A percentile compares a stretch with the other conserved stretches of the same genome.
Evolutionary conservation across 176 grass and related monocot genomes (phyloP).

Genomic region (Poa annua): DNA sequence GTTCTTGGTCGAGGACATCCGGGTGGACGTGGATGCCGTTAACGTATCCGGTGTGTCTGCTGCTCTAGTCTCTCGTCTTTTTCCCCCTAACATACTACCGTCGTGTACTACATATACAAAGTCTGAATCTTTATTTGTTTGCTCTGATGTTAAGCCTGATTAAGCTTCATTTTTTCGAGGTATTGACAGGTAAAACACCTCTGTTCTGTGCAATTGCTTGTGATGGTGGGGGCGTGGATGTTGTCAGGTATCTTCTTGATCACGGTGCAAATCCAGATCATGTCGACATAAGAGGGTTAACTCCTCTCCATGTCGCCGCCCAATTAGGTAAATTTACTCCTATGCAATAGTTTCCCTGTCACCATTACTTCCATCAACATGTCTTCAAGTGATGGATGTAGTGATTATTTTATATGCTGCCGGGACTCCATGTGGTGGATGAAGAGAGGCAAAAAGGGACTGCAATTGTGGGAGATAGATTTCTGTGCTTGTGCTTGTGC

Average conservation of each 20-base stretch:
- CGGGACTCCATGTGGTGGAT: not conserved
- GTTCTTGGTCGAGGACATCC: conserved; percentile 13
- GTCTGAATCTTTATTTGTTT: not conserved
- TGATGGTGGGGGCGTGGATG: not conserved
- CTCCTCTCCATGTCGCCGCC: conserved; percentile 1
- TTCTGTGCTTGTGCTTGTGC: not conserved
- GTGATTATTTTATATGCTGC: not conserved
- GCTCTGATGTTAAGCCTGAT: not conserved
- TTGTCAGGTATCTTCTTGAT: conserved; percentile 18
- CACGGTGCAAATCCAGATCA: not conserved
- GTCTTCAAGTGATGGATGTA: not conserved
- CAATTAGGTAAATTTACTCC: not conserved
- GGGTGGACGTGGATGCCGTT: not conserved
- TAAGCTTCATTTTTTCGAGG: not conserved
- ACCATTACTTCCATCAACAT: not conserved
- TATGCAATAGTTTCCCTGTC: not conserved
- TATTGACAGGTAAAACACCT: conserved; percentile 8
- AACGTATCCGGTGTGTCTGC: not conserved
- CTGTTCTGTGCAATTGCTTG: not conserved
- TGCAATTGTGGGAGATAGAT: not conserved
- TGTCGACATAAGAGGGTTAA: not conserved
- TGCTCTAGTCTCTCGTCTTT: not conserved
- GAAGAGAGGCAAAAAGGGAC: not conserved
- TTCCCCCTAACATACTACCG: not conserved
- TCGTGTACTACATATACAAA: too few relatives aligned